Percentiles rank a stretch among this genome's conserved stretches.
Conservation (phyloP, 208 protist genomes). For the Zelonia costaricensis region DNA sequence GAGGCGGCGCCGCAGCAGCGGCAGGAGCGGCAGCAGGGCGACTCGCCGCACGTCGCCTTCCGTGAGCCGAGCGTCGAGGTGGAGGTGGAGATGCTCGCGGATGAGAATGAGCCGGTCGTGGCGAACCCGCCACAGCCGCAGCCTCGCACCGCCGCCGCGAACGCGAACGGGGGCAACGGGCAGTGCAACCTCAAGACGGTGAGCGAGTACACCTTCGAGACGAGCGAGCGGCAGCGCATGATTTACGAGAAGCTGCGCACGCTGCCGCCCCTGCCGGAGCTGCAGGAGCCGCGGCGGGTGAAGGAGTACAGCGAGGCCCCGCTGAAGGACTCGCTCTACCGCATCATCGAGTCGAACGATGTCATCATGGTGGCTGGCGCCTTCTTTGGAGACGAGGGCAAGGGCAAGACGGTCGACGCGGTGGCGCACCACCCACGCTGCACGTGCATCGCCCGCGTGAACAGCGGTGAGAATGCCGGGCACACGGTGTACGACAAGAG, state of each 20-base stretch:
- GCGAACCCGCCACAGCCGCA: background rate
- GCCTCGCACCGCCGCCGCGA: background rate
- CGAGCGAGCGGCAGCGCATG: slow-evolving; percentile 44
- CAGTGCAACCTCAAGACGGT: background rate
- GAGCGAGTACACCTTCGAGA: slow-evolving; percentile 43
- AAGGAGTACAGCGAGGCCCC: slow-evolving; percentile 73
- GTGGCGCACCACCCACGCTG: slow-evolving; percentile 79
- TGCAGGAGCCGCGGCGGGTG: slow-evolving; percentile 56
- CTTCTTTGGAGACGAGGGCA: slow-evolving; percentile 94
- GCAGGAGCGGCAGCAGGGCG: background rate
- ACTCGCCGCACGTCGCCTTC: background rate
- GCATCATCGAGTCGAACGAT: slow-evolving; percentile 73
- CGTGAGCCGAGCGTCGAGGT: slow-evolving; percentile 20
- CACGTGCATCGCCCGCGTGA: slow-evolving; percentile 88
- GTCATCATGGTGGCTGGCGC: slow-evolving; percentile 91
- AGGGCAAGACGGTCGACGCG: slow-evolving; percentile 93
- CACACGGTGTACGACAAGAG: slow-evolving; percentile 88
- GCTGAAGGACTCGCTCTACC: slow-evolving; percentile 73
- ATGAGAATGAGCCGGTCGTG: background rate
- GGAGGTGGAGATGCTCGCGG: slow-evolving; percentile 21
- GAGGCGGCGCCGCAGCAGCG: background rate
- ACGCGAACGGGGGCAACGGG: slow-evolving; percentile 1
- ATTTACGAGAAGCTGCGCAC: slow-evolving; percentile 61
- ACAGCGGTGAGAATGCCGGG: slow-evolving; percentile 92
- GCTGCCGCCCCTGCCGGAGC: slow-evolving; percentile 64